Evolutionary conservation across 1,284 basidiomycete species (phyloP).

Genomic region (Ganoderma sinense): DNA sequence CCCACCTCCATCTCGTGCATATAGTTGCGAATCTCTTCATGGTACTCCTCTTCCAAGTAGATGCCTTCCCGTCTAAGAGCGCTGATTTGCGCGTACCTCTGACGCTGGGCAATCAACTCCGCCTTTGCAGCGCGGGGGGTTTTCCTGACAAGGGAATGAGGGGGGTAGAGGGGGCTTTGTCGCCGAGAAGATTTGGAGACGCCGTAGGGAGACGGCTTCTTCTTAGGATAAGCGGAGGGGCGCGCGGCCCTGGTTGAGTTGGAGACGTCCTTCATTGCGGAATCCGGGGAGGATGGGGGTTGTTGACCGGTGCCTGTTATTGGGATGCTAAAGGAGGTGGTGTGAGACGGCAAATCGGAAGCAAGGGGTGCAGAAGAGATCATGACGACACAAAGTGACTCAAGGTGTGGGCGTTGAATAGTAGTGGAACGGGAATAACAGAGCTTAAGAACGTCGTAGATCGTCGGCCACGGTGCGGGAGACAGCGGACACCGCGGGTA

Average conservation of each 20-base stretch:
- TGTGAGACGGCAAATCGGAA: slow-evolving; percentile 30
- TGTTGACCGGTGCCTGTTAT: slow-evolving; percentile 47
- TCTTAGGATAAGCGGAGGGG: slow-evolving; percentile 77
- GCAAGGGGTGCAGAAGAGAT: slow-evolving; percentile 21
- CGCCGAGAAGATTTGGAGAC: slow-evolving; percentile 62
- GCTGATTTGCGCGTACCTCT: slow-evolving; percentile 70
- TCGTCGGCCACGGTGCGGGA: slow-evolving; percentile 7
- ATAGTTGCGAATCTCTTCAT: slow-evolving; percentile 90
- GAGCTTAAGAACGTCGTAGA: slow-evolving; percentile 7
- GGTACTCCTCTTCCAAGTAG: slow-evolving; percentile 92
- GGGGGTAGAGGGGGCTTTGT: slow-evolving; percentile 51
- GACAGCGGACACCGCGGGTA: slow-evolving; percentile 7
- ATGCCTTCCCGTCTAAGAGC: slow-evolving; percentile 75
- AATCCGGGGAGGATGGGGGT: slow-evolving; percentile 43
- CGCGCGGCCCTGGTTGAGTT: slow-evolving; percentile 66
- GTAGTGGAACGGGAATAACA: background rate
- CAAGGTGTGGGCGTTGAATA: slow-evolving; percentile 13
- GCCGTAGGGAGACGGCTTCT: slow-evolving; percentile 81
- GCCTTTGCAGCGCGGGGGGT: slow-evolving; percentile 71
- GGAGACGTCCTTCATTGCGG: slow-evolving; percentile 80
- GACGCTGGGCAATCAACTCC: slow-evolving; percentile 65
- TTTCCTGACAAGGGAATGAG: slow-evolving; percentile 57
- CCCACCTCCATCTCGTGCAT: slow-evolving; percentile 99
- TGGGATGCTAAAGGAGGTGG: slow-evolving; percentile 48
- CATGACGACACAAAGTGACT: slow-evolving; percentile 12